Evolutionary conservation across 2,329 filamentous ascomycete species (phyloP), one percentile per base, ranked within the genome.

Genomic region (Sarocladiaceae sp.): DNA sequence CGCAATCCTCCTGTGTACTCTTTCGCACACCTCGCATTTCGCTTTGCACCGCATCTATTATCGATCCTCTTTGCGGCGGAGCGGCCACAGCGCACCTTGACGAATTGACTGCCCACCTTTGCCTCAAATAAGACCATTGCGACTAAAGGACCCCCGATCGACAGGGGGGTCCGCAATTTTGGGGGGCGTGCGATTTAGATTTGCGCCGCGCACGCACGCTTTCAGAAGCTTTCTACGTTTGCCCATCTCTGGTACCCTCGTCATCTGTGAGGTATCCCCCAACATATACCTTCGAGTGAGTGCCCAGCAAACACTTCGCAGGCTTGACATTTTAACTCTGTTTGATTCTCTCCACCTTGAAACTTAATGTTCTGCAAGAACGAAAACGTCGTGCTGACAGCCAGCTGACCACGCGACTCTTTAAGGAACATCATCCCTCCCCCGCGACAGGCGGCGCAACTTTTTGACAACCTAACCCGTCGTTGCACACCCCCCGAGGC

Each of bases 91-190:
- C n/a, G 35, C 11, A 40, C 40, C 11, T n/a, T n/a, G n/a, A n/a
- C n/a, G 11, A 20, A 20, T 26, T 48, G 6, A 29, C 40, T 48
- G 44, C 44, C 28, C 44, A 48, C 44, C 44, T n/a, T 33, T 31
- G 6, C 22, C 26, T 20, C 8, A 48, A 33, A 48, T 48, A 48
- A 48, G 44, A 29, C 44, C 44, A 48, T 33, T 48, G 22, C n/a
- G 26, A 48, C 26, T 22, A 17, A 29, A 18, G 7, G 26, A 31
- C 44, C 44, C 44, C 22, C 44, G 26, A 48, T 33, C 22, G 44
- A 48, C 44, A 25, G 22, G 44, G 44, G 40, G 40, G 40, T 20
- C 18, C 22, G 17, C 12, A 4, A 12, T 17, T 3, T 20, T 13
- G 22, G 17, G n/a, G 33, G 10, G 44, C 22, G 44, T 48, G 44